Evolutionary conservation across 1,139 yeast species (phyloP).

Genomic region (Trichomonascaceae sp.): DNA sequence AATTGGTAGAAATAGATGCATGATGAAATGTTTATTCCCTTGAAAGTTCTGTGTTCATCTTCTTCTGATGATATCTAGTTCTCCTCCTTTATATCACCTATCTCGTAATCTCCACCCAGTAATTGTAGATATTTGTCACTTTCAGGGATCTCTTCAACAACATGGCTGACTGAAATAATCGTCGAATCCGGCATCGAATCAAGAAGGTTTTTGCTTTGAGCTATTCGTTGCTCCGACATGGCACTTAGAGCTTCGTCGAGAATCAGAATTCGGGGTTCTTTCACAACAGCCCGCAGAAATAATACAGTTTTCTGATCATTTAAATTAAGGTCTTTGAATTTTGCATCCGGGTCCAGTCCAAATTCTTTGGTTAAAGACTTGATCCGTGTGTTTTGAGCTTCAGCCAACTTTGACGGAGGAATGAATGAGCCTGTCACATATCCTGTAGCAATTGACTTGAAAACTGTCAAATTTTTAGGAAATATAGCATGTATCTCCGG

Average conservation of each 20-base stretch:
- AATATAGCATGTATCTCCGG: constrained; percentile 89
- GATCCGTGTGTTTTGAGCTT: constrained; percentile 35
- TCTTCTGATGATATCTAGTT: too few relatives aligned
- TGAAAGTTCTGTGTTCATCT: not conserved
- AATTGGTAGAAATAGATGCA: not conserved
- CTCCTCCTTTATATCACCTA: constrained; percentile 1
- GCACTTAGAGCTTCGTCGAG: constrained; percentile 93
- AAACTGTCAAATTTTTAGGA: constrained; percentile 51
- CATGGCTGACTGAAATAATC: constrained; percentile 73
- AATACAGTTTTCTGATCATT: constrained; percentile 76
- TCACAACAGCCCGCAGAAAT: constrained; percentile 68
- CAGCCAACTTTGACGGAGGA: constrained; percentile 35
- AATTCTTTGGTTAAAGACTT: constrained; percentile 29
- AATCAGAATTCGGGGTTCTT: constrained; percentile 69
- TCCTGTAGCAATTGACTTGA: constrained; percentile 67
- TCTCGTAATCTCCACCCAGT: constrained; percentile 8
- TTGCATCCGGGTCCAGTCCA: constrained; percentile 31
- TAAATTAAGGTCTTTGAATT: constrained; percentile 51
- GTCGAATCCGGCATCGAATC: constrained; percentile 50
- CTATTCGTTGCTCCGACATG: constrained; percentile 66
- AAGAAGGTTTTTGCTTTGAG: constrained; percentile 60
- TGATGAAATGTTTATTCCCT: not conserved
- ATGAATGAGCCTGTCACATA: constrained; percentile 56
- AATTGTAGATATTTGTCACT: constrained; percentile 47
- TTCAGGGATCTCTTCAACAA: constrained; percentile 53